A percentile compares a stretch with the other conserved stretches of the same genome.
Conservation (phyloP, 78 protist species). For the Dictyostelium intermedium region DNA sequence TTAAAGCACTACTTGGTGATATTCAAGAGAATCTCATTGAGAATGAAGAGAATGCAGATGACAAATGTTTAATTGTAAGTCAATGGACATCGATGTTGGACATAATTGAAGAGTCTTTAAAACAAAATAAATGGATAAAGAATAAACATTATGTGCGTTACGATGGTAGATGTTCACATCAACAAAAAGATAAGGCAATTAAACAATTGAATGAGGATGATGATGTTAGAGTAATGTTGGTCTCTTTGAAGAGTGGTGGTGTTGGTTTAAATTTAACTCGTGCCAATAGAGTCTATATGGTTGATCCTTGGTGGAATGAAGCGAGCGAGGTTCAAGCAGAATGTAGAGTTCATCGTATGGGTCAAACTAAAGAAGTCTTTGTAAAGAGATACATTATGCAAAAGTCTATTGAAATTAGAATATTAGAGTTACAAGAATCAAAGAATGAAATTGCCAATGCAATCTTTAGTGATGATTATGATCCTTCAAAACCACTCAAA, state of each 20-base stretch:
- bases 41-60: not conserved
- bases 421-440: conserved; percentile 84
- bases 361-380: conserved; percentile 76
- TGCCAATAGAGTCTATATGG: conserved; percentile 73
- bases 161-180: conserved; percentile 78
- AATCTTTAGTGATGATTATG: conserved; percentile 34
- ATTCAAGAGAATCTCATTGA: not conserved
- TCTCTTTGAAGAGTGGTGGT: conserved; percentile 80
- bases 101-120: not conserved
- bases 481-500: conserved; percentile 15
- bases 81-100: conserved; percentile 87
- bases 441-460: conserved; percentile 65
- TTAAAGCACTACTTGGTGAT: not conserved
- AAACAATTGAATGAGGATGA: conserved; percentile 12
- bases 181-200: conserved; percentile 26
- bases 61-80: conserved; percentile 71
- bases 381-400: conserved; percentile 81
- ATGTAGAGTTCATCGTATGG: conserved; percentile 86
- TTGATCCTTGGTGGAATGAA: conserved; percentile 77
- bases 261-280: conserved; percentile 91
- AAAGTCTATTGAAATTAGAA: conserved; percentile 83
- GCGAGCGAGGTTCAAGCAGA: conserved; percentile 54
- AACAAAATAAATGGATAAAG: not conserved
- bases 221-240: conserved; percentile 18
- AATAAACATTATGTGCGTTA: conserved; percentile 12